These are phyloP conservation scores for Candida maltosa DNA, from an alignment of 805 yeast species.

Conservation along the genomic window DNA sequence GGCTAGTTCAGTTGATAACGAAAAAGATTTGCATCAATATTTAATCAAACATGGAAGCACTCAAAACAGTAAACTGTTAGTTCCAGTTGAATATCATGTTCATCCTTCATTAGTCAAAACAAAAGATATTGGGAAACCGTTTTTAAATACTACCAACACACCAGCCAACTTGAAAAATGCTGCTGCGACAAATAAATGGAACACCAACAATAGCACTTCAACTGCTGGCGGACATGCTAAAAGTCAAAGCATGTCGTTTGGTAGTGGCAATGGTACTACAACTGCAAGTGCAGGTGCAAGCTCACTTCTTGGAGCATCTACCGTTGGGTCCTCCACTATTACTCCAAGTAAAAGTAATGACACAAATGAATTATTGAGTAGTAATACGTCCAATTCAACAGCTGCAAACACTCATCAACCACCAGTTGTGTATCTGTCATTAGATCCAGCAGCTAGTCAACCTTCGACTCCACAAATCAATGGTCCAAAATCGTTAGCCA, in stretches of 20 bases:
- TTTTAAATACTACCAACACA: conserved; percentile 7
- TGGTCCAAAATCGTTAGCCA: conserved; percentile 30
- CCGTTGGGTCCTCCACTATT: no score
- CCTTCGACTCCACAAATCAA: conserved; percentile 29
- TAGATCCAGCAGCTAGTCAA: conserved; percentile 31
- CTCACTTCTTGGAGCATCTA: no score
- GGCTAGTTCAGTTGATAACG: conserved; percentile 79
- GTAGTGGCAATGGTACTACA: no score
- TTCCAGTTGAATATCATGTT: conserved; percentile 67
- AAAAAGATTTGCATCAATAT: conserved; percentile 72
- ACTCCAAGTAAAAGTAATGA: no score
- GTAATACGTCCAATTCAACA: no score
- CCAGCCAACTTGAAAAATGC: conserved; percentile 3
- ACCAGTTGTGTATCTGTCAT: conserved; percentile 3
- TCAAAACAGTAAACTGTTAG: conserved; percentile 34
- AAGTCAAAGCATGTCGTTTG: no score
- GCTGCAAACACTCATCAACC: no score
- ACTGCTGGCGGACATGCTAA: no score
- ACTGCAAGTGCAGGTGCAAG: no score
- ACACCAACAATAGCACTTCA: no score
- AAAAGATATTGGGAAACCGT: conserved; percentile 9
- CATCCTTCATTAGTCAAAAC: conserved; percentile 57
- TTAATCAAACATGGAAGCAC: conserved; percentile 45
- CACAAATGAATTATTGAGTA: no score
- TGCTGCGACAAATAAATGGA: neutral